Base-by-base conservation (phyloP, 371 early-diverging fungal species). In the Saksenaea vasiformis region DNA sequence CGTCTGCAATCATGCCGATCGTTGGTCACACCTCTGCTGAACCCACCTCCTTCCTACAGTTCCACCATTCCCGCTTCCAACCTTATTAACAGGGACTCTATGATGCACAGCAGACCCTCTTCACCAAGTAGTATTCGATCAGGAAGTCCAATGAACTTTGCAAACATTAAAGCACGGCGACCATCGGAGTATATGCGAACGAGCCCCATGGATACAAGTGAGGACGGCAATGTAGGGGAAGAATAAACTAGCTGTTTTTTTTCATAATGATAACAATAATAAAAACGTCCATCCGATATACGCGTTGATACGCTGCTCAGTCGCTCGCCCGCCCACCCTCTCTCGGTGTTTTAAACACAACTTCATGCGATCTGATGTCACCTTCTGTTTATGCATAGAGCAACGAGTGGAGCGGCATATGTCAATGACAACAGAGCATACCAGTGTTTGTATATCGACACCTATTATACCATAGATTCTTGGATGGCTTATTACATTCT, bases 1-100 rank as follows among this genome's bases (percentile, higher is more conserved):
- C 82, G 90, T 9, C 66, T 89, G 41, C 86, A 84, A 27, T 86
- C 86, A 26, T 89, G 88, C 53, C 86, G 90, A 28, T 84, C 86
- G 0, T 65, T 89, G 56, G 87, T 89, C 19, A 86, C 88, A 1
- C 90, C 88, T 10, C 66, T 89, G 0, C 60, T 89, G 24, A 85
- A 87, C 22, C 86, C 89, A 36, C 87, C 89, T 17, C 81, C 81
- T 47, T 80, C 81, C 9, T 80, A 80, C 41, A 80, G 81, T 47
- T 76, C 81, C 5, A 64, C 73, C 1, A 64, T 73, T 27, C 73
- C 73, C n/a, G 53, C 56, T 13, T 72, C 76, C 41, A 62, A 67
- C 24, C 60, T 72, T 27, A 69, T 63, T 28, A 60, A 69, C 39
- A 56, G 67, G 66, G 73, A 72, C 24, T 58, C 69, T 4, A 39